A percentile compares a stretch with the other conserved stretches of the same genome.
These are phyloP conservation scores for Globisporangium paddicum DNA, from an alignment of 352 stramenopile species.

Conservation along the genomic window DNA sequence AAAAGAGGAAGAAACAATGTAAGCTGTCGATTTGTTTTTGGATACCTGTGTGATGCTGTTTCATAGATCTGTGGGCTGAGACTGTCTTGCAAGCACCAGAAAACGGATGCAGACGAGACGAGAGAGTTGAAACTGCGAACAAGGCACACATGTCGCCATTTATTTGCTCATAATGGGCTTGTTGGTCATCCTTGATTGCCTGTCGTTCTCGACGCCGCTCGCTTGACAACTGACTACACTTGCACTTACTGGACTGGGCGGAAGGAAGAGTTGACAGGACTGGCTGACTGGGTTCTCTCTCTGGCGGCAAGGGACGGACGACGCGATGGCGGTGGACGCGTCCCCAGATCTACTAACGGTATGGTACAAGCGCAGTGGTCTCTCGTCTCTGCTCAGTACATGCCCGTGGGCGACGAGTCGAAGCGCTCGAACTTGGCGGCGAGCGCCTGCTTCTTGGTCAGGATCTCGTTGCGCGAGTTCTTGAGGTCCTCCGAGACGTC, in stretches of 20 bases:
- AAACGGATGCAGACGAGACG: background rate
- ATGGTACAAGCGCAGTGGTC: conserved; percentile 5
- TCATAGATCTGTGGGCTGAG: conserved; percentile 1
- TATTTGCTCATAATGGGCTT: background rate
- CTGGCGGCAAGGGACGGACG: background rate
- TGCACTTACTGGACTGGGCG: background rate
- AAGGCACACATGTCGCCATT: background rate
- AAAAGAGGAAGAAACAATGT: conserved; percentile 11
- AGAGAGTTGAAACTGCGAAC: background rate
- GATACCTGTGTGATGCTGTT: conserved; percentile 8
- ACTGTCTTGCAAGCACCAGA: background rate
- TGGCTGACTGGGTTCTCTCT: background rate
- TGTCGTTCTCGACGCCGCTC: background rate
- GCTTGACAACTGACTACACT: background rate
- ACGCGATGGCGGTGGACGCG: background rate
- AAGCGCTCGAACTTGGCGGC: conserved; percentile 81
- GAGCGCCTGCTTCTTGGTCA: conserved; percentile 87
- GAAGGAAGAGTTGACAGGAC: background rate
- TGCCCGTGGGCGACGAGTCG: conserved; percentile 56
- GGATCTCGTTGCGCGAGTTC: conserved; percentile 82
- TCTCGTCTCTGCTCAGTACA: conserved; percentile 37
- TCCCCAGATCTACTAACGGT: conserved; percentile 1
- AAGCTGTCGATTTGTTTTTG: conserved; percentile 15
- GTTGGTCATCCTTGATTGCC: background rate
- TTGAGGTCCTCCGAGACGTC: conserved; percentile 83